These are phyloP conservation scores for Xylariales sp. DNA, from an alignment of 2,329 filamentous ascomycete species.

Conservation along the genomic window DNA sequence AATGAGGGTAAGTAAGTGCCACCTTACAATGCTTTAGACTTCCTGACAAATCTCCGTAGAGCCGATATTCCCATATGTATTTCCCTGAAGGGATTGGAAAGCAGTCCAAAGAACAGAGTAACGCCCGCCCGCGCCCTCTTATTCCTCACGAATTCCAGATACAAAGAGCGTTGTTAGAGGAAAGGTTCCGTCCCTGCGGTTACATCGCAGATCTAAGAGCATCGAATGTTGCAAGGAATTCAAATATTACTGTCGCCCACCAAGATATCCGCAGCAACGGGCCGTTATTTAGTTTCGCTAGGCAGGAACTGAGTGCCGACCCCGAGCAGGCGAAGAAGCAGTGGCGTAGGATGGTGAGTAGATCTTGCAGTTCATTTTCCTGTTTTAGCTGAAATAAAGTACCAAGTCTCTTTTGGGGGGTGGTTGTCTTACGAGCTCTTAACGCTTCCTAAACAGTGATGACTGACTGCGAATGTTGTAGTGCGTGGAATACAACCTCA, in stretches of 20 bases:
- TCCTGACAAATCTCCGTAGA: background rate
- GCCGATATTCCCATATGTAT: background rate
- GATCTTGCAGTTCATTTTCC: no score
- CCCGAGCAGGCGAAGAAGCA: slow-evolving; percentile 5
- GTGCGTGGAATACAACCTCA: background rate
- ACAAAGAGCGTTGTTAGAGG: no score
- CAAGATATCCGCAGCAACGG: slow-evolving; percentile 19
- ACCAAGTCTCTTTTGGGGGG: background rate
- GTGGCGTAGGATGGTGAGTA: slow-evolving; percentile 8
- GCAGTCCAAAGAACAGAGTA: background rate
- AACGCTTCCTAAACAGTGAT: background rate
- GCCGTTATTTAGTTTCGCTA: slow-evolving; percentile 6
- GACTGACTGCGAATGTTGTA: background rate
- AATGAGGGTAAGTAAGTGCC: slow-evolving; percentile 1
- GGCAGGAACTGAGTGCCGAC: background rate
- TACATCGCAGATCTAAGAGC: background rate
- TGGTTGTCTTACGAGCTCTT: background rate
- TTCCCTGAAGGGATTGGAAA: background rate
- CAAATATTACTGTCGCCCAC: no score
- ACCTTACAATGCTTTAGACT: background rate
- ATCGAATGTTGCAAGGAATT: no score
- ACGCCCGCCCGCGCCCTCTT: no score
- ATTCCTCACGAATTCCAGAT: background rate
- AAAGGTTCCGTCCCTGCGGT: background rate
- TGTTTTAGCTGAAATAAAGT: background rate